phyloP scores from a whole-genome alignment of 371 early-diverging fungal genomes.

The Funneliformis caledonium region DNA sequence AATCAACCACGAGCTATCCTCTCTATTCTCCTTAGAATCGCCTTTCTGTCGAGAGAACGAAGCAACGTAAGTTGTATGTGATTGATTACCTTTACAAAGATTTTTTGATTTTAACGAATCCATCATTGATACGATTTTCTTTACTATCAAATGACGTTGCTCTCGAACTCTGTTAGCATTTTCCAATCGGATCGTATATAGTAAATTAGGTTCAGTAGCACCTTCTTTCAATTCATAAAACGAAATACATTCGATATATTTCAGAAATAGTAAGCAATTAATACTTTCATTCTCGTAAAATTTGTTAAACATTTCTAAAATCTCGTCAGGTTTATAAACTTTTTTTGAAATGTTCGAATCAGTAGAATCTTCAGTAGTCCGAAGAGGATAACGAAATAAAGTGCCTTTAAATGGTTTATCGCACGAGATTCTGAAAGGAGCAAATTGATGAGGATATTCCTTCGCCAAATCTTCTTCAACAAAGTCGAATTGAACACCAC shows the following conservation, averaged over 20 bases:
- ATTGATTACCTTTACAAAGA: neutral
- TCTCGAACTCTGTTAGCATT: conserved; percentile 42
- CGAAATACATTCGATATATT: conserved; percentile 44
- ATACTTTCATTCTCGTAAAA: conserved; percentile 36
- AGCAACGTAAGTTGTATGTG: conserved; percentile 37
- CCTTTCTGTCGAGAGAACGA: conserved; percentile 36
- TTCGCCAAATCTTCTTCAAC: conserved; percentile 38
- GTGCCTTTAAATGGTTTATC: conserved; percentile 44
- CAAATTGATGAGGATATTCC: conserved; percentile 39
- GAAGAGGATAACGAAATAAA: conserved; percentile 47
- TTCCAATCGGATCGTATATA: conserved; percentile 44
- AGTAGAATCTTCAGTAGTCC: conserved; percentile 17
- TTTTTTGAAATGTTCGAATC: conserved; percentile 39
- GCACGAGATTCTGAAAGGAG: conserved; percentile 40
- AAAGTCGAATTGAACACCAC: conserved; percentile 36
- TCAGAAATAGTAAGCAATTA: conserved; percentile 46
- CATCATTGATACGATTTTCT: conserved; percentile 25
- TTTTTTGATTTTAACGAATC: conserved; percentile 1
- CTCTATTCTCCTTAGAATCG: neutral
- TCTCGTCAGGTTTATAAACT: conserved; percentile 41
- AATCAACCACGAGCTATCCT: conserved; percentile 41
- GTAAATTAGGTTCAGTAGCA: conserved; percentile 19
- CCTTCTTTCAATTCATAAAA: conserved; percentile 45
- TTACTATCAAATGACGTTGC: conserved; percentile 33
- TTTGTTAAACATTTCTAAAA: conserved; percentile 29